Base-by-base conservation (phyloP, 768 basidiomycete species). In the Kwoniella pini region DNA sequence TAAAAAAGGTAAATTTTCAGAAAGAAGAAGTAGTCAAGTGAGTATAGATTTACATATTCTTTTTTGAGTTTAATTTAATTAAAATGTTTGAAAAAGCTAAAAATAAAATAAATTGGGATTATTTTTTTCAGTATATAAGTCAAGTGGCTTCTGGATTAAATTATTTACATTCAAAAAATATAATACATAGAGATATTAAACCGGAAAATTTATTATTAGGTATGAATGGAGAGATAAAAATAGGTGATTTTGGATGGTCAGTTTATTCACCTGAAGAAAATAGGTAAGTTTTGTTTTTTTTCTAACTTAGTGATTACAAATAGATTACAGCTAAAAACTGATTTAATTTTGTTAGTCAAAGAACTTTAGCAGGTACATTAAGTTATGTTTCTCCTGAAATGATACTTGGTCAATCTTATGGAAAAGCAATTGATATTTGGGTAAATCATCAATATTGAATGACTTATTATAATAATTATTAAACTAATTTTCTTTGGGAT, bases 131-230 rank as follows among this genome's bases (percentile, higher is more conserved):
- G 77, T 99, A 99, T 79, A 87, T 97, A 65, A 89, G 92, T 74
- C 95, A 98, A 77, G 96, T 98, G 88, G 89, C 94, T 7, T 94
- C 97, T 77, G 96, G 94, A 4, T 81, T 99, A 50, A 82, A 82
- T 13, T 98, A 99, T 77, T 83, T 98, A 10, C 96, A 99, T 72
- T 80, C 82, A 45, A 97, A 98, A 72, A 91, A 98, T 72, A 91
- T 99, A 72, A 99, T 98, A 52, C 96, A 99, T 79, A 86, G 96
- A 26, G 96, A 99, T 71, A 98, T 99, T 81, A 99, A 99, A 79
- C 96, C 96, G 0, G 95, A 99, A 81, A 99, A 99, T 77, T 80
- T 99, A 44, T 83, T 99, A 26, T 80, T 98, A 71, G 77, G 77
- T 0, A 45, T 96, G 70, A 90, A 93, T 69, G 95, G 95, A 38